Base-by-base conservation (phyloP, 768 basidiomycete genomes). In the Pleurotus platypus region DNA sequence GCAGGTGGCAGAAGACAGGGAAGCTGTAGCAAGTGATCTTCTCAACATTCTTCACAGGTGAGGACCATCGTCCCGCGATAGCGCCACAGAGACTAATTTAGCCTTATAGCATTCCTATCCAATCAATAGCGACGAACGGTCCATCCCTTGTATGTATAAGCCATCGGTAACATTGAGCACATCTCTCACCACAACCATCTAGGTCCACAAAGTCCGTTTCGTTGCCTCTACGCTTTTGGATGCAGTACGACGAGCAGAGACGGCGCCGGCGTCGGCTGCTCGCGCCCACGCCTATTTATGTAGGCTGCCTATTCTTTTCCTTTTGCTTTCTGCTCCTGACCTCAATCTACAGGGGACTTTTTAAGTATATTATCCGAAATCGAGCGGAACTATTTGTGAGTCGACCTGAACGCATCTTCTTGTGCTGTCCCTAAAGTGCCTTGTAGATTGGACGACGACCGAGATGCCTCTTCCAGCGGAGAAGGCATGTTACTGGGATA, bases 161-260 rank as follows among this genome's bases (percentile, higher is more conserved):
- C 55, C 46, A 7, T 49, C 35, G n/a, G 2, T 18, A 11, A 9
- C 26, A 22, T 48, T 39, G 9, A 26, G 13, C 18, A 15, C 18
- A 9, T 11, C 22, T 26, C 53, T 30, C 6, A 43, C 30, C 57
- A 9, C 46, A n/a, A 49, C 16, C 61, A 60, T 72, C 35, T 60
- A 89, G 86, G 91, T 95, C 13, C 87, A 91, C 68, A 95, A 95
- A 79, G 92, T 95, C 60, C 86, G 94, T 57, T 95, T 93, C 68
- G 92, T 95, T 38, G 94, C 94, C 13, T 94, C 92, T 11, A 93
- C 92, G 2, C 73, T 96, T 51, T 77, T 95, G 58, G 92, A 94
- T 66, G 84, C 90, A 15, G 88, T 95, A 35, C 79, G 86, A 49
- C 88, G 89, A 70, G 89, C 85, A 48, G 89, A 90, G 65, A 89